Percentiles rank a stretch among this genome's conserved stretches.
These are phyloP conservation scores for Hibiscus trionum DNA, from an alignment of 345 rosid genomes.

Conservation along the genomic window DNA sequence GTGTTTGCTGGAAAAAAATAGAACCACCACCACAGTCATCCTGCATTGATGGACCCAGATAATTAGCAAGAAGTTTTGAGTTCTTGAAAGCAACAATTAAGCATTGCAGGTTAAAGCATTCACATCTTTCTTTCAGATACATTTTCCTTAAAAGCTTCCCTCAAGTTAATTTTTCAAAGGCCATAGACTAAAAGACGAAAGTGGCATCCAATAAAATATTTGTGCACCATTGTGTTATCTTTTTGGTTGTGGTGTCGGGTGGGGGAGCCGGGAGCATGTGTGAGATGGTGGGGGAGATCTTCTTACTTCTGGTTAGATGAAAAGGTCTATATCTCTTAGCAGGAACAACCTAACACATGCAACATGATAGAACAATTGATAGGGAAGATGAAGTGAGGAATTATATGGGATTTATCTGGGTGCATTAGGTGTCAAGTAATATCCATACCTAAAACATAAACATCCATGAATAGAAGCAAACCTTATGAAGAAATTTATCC, in stretches of 20 bases:
- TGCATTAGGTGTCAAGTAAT: not conserved
- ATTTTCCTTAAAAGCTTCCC: not conserved
- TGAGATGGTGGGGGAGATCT: not conserved
- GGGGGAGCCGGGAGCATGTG: not conserved
- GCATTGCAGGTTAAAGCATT: not conserved
- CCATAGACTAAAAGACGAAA: not conserved
- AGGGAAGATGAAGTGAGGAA: not conserved
- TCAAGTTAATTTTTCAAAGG: not conserved
- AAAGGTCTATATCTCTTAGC: not conserved
- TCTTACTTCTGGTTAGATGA: not conserved
- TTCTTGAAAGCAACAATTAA: not conserved
- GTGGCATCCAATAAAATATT: not conserved
- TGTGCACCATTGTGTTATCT: not conserved
- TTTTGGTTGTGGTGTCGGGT: not conserved
- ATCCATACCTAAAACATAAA: constrained; percentile 1
- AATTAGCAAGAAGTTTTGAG: not conserved
- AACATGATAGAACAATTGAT: not conserved
- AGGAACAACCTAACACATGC: not conserved
- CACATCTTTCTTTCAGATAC: not conserved
- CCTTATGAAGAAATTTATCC: constrained; percentile 34
- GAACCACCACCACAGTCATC: constrained; percentile 29
- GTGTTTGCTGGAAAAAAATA: constrained; percentile 13
- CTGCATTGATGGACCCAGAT: constrained; percentile 24
- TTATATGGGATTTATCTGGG: not conserved
- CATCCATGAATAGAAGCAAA: constrained; percentile 16